Conservation (phyloP, 192 early-diverging fungal species). For the Coemansia sp. region DNA sequence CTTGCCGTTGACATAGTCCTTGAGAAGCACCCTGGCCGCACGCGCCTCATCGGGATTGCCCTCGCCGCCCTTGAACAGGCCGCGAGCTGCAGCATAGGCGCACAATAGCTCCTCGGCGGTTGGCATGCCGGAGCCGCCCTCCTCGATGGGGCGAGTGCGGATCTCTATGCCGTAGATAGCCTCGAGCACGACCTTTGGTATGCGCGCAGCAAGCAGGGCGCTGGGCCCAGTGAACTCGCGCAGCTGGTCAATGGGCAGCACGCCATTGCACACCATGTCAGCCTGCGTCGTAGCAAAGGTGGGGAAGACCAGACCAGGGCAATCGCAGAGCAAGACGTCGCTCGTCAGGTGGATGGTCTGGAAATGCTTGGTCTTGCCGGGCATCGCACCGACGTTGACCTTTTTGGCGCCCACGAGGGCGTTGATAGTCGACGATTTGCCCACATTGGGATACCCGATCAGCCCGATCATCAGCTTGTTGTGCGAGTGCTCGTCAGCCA, state of each 20-base stretch:
- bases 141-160: slow-evolving; percentile 68
- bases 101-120: slow-evolving; percentile 88
- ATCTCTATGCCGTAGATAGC: slow-evolving; percentile 92
- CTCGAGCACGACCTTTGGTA: slow-evolving; percentile 87
- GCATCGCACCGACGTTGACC: slow-evolving; percentile 94
- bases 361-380: slow-evolving; percentile 99
- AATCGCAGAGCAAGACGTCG: slow-evolving; percentile 90
- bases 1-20: slow-evolving; percentile 97
- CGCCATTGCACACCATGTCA: slow-evolving; percentile 98
- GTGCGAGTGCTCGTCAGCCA: slow-evolving; percentile 39
- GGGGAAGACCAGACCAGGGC: slow-evolving; percentile 98
- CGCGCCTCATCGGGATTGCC: slow-evolving; percentile 98
- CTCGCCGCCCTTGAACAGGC: slow-evolving; percentile 85
- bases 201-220: slow-evolving; percentile 72
- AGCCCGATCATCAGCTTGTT: slow-evolving; percentile 85
- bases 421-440: slow-evolving; percentile 98
- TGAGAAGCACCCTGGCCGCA: slow-evolving; percentile 93
- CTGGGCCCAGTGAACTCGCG: slow-evolving; percentile 90
- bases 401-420: slow-evolving; percentile 90
- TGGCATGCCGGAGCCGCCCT: slow-evolving; percentile 72
- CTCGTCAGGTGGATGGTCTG: slow-evolving; percentile 94
- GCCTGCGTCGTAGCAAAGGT: slow-evolving; percentile 97
- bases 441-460: slow-evolving; percentile 99
- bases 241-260: slow-evolving; percentile 98
- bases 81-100: slow-evolving; percentile 91